These are phyloP conservation scores for Solioccasus polychromus DNA, from an alignment of 768 basidiomycete genomes.

Conservation along the genomic window DNA sequence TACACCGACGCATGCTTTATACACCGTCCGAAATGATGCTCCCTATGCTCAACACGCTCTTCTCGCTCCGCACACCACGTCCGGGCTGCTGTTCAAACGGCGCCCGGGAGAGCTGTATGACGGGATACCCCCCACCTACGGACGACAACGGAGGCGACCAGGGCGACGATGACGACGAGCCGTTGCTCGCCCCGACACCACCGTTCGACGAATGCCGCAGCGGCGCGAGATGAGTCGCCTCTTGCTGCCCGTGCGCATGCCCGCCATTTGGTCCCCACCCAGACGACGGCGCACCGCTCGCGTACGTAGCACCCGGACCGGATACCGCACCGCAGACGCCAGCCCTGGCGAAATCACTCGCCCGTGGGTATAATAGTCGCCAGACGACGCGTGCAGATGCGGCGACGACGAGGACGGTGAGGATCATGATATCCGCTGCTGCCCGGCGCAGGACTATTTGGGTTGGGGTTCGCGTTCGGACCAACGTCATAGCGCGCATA, in stretches of 20 bases:
- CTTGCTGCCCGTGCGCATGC: conserved; percentile 23
- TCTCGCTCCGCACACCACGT: conserved; percentile 41
- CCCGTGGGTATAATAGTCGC: conserved; percentile 23
- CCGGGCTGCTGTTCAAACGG: conserved; percentile 32
- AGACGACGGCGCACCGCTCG: conserved; percentile 3
- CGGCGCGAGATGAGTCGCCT: conserved; percentile 36
- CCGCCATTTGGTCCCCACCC: conserved; percentile 19
- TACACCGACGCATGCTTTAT: too few relatives aligned
- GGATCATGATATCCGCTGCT: conserved; percentile 25
- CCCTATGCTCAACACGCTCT: conserved; percentile 66
- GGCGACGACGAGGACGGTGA: conserved; percentile 20
- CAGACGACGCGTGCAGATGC: conserved; percentile 17
- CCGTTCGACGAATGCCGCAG: conserved; percentile 21
- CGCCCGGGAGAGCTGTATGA: conserved; percentile 31
- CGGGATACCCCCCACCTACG: conserved; percentile 17
- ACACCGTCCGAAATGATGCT: conserved; percentile 60
- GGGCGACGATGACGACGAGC: conserved; percentile 26
- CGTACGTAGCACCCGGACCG: conserved; percentile 9
- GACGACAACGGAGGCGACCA: conserved; percentile 28
- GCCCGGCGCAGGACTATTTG: conserved; percentile 6
- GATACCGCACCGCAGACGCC: conserved; percentile 14
- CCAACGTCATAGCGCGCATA: conserved; percentile 29
- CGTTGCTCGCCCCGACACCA: conserved; percentile 2
- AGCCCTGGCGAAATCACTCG: conserved; percentile 19
- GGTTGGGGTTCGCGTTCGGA: conserved; percentile 20